These are phyloP conservation scores for Metrosideros polymorpha DNA, from an alignment of 441 rosid species.

Conservation along the genomic window DNA sequence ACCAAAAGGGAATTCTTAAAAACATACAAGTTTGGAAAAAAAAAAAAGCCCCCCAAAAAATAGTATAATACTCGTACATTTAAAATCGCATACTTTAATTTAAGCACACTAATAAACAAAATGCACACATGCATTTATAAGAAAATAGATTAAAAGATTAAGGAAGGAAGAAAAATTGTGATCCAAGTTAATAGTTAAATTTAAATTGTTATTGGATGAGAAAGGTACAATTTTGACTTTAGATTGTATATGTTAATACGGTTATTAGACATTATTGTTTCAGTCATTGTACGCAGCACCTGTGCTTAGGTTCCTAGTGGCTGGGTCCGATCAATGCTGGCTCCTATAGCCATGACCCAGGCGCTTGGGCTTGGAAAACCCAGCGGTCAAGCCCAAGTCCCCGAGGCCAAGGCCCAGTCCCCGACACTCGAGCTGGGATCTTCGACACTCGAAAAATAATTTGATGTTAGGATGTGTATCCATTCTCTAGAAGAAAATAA, in stretches of 20 bases:
- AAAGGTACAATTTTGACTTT: neutral
- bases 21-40: no score
- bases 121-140: neutral
- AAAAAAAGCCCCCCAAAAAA: no score
- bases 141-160: neutral
- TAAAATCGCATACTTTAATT: neutral
- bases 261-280: neutral
- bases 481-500: neutral
- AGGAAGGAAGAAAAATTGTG: neutral
- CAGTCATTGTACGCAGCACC: neutral
- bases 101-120: neutral
- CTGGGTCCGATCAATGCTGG: neutral
- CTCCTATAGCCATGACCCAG: neutral
- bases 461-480: neutral
- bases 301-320: neutral
- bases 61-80: no score
- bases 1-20: neutral
- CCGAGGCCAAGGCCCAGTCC: neutral
- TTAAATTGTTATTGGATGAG: neutral
- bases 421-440: rapidly evolving
- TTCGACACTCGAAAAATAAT: neutral
- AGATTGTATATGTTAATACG: neutral
- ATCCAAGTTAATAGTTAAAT: neutral
- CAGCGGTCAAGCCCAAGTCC: neutral
- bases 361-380: neutral